Evolutionary conservation across 2,329 filamentous ascomycete species (phyloP).

Genomic region (Elsinoe ampelina): DNA sequence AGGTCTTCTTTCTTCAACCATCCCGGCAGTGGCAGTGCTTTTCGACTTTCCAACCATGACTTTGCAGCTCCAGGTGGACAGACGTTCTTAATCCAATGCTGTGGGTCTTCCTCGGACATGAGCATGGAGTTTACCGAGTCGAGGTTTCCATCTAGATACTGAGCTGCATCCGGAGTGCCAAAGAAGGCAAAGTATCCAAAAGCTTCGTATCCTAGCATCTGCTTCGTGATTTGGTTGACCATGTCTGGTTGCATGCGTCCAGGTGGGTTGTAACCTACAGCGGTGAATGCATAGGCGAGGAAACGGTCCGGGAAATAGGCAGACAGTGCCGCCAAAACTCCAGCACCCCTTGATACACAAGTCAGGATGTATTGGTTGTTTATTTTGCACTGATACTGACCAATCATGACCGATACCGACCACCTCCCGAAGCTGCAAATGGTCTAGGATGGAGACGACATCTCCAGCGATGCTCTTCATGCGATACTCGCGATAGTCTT

Average conservation of each 20-base stretch:
- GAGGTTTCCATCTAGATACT: slow-evolving; percentile 31
- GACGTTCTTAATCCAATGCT: slow-evolving; percentile 29
- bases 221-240: slow-evolving; percentile 25
- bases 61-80: slow-evolving; percentile 30
- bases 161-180: slow-evolving; percentile 30
- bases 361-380: neutral
- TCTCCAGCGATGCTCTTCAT: slow-evolving; percentile 32
- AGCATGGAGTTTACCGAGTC: slow-evolving; percentile 28
- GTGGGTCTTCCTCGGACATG: slow-evolving; percentile 17
- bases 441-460: slow-evolving; percentile 33
- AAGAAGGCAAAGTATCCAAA: slow-evolving; percentile 42
- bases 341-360: slow-evolving; percentile 25
- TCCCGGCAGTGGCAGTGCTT: slow-evolving; percentile 23
- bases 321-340: slow-evolving; percentile 33
- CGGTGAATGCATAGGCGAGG: slow-evolving; percentile 35
- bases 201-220: slow-evolving; percentile 30
- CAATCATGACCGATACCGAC: slow-evolving; percentile 44
- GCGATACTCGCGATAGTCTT: slow-evolving; percentile 30
- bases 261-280: slow-evolving; percentile 35
- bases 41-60: slow-evolving; percentile 17
- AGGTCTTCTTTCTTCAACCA: slow-evolving; percentile 32
- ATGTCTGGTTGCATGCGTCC: slow-evolving; percentile 26
- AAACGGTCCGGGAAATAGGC: slow-evolving; percentile 35
- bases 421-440: slow-evolving; percentile 28
- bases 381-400: slow-evolving; percentile 16